phyloP scores from a whole-genome alignment of 208 protist species.

The Acanthamoeba royreba region DNA sequence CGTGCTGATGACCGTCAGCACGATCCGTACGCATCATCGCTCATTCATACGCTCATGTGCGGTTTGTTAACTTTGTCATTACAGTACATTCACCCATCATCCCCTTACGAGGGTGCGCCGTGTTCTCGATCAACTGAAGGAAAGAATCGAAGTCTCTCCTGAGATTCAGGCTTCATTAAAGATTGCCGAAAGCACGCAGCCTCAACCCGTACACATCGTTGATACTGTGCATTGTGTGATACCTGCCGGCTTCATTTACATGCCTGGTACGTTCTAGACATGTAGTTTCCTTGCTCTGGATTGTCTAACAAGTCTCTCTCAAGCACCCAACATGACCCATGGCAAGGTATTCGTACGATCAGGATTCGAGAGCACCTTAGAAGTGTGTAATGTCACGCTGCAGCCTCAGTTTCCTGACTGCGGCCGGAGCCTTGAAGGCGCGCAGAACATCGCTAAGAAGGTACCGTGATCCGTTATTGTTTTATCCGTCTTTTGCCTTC shows the following conservation, averaged over 20 bases:
- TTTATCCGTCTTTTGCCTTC: no score
- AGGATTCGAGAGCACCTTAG: neutral
- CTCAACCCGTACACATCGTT: neutral
- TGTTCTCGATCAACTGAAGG: neutral
- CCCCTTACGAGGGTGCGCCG: neutral
- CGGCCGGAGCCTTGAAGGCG: neutral
- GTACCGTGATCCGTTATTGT: no score
- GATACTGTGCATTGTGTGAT: neutral
- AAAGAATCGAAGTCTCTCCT: neutral
- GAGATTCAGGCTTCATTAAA: neutral
- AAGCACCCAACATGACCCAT: neutral
- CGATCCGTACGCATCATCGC: neutral
- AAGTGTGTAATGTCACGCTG: neutral
- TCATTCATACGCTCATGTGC: neutral
- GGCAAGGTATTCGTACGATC: neutral
- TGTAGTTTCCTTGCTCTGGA: neutral
- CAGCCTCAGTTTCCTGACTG: neutral
- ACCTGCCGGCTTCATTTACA: neutral
- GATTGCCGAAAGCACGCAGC: neutral
- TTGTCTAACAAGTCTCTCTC: neutral
- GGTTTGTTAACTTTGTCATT: no score
- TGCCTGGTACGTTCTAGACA: neutral
- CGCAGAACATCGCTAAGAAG: neutral
- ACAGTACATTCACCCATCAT: neutral
- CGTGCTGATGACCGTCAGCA: neutral